These are phyloP conservation scores for Pleurotus sapidus DNA, from an alignment of 768 basidiomycete genomes.

Conservation along the genomic window DNA sequence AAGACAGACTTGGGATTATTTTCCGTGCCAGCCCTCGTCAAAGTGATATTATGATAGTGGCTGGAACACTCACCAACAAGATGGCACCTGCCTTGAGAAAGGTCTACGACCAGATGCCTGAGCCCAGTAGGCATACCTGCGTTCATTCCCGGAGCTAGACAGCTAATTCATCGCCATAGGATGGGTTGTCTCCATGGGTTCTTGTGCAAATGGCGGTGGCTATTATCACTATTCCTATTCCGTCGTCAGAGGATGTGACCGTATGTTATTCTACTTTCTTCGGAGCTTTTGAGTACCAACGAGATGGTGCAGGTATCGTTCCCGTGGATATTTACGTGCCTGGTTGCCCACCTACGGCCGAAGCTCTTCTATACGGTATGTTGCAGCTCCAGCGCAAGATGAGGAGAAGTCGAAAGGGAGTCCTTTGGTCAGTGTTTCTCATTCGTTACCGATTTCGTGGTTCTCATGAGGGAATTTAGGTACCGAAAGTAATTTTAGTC, in stretches of 20 bases:
- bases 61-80: conserved; percentile 98
- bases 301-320: conserved; percentile 66
- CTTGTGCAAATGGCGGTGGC: conserved; percentile 97
- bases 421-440: conserved; percentile 65
- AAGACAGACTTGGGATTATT: conserved; percentile 94
- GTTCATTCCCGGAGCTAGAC: background rate
- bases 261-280: conserved; percentile 42
- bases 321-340: conserved; percentile 99
- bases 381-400: conserved; percentile 96
- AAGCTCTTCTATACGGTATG: conserved; percentile 96
- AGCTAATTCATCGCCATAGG: conserved; percentile 37
- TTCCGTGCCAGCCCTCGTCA: conserved; percentile 99
- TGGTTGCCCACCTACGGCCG: conserved; percentile 93
- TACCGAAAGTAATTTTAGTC: conserved; percentile 47
- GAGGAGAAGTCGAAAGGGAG: conserved; percentile 81
- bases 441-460: background rate
- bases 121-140: conserved; percentile 63
- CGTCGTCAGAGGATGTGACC: conserved; percentile 96
- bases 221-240: conserved; percentile 99
- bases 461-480: conserved; percentile 26
- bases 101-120: conserved; percentile 98
- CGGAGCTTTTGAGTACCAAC: too few relatives aligned
- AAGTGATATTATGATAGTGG: conserved; percentile 98
- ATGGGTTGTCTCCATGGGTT: conserved; percentile 99
- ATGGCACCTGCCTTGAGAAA: conserved; percentile 98